Evolutionary conservation across 257 asterid genomes (phyloP), one percentile per base, ranked within the genome.

Genomic region (Solanum dulcamara): DNA sequence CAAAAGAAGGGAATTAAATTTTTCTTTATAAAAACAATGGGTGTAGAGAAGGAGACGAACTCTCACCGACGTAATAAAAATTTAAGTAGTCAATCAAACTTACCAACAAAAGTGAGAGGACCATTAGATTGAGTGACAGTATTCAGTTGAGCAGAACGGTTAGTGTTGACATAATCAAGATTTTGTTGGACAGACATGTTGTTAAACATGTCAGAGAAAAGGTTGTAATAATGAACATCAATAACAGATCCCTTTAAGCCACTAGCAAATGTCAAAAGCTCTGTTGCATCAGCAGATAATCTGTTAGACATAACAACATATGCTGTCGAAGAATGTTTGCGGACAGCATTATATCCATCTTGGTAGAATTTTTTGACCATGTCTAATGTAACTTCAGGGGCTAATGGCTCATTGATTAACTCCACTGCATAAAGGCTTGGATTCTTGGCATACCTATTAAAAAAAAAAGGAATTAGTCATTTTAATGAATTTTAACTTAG

Each of bases 81-180:
- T 18, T 53, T 6, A 53, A 53, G 0, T 53, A 53, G 7, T 7
- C 24, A 53, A 18, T 2, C 24, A 18, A 77, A 46, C 57, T 17
- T 89, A 94, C 98, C 98, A 5, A 94, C 91, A 38, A 94, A 88
- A 77, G 84, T 86, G 35, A 92, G 97, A 77, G 98, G 96, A 10
- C 94, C 97, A 53, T 89, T 91, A 0, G 95, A 70, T 7, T 89
- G 70, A 6, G 92, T 90, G 55, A 94, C 82, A 37, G 35, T 67
- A 22, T 53, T 85, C 84, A 93, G 42, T 13, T 91, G 86, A 10
- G 85, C 71, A 0, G 94, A 30, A 15, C 96, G 90, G 15, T 89
- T 87, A 40, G 62, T 89, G 86, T 84, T 40, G 84, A 93, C 88
- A 32, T 77, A 91, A 13, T 93, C 92, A 33, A 94, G 86, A 72